These are phyloP conservation scores for Dictyostelium brefeldianum DNA, from an alignment of 78 protist species.

Conservation along the genomic window DNA sequence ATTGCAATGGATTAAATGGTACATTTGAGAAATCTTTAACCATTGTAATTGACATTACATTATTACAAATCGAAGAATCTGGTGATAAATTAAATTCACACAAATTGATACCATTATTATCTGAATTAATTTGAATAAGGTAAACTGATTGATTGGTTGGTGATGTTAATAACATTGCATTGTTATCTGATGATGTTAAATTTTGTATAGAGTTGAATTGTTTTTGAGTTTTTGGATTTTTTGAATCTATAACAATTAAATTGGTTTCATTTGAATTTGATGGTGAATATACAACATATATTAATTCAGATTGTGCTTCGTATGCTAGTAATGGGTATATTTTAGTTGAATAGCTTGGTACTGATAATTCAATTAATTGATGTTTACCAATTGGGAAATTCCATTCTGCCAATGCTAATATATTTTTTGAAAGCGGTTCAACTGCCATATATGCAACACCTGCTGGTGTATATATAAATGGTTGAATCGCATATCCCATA, in stretches of 20 bases:
- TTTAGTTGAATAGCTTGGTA: background rate
- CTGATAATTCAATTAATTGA: background rate
- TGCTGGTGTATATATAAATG: background rate
- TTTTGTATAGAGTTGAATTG: background rate
- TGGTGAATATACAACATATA: background rate
- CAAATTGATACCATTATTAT: background rate
- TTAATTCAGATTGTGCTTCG: background rate
- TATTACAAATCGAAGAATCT: background rate
- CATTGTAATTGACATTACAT: background rate
- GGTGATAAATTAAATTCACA: background rate
- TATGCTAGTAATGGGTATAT: background rate
- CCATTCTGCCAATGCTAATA: background rate
- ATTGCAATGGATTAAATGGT: slow-evolving; percentile 7
- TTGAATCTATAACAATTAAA: background rate
- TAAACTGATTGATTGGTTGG: background rate
- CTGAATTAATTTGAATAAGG: background rate
- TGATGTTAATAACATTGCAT: background rate
- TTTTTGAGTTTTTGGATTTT: background rate
- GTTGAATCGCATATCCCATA: background rate
- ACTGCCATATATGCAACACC: background rate
- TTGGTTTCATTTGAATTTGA: background rate
- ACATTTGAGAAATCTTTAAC: background rate
- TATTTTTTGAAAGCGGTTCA: background rate
- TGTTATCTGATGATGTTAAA: background rate
- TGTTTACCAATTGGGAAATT: no score